Evolutionary conservation across 2,329 filamentous ascomycete species (phyloP).

Genomic region (Phialocephala sp.): DNA sequence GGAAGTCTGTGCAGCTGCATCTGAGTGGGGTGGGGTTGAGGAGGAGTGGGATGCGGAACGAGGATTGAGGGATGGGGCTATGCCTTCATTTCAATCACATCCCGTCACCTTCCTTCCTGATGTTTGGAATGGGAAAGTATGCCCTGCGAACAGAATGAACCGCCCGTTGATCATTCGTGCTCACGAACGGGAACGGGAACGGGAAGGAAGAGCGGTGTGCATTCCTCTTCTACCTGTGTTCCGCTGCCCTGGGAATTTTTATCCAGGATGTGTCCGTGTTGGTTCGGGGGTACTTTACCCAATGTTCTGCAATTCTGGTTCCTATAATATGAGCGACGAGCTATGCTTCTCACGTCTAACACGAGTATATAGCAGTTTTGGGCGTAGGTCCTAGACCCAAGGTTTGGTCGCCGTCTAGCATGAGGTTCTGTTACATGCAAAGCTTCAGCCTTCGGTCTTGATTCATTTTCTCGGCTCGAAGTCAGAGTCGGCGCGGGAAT

Average conservation of each 20-base stretch:
- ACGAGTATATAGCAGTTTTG: too few species aligned
- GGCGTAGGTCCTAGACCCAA: too few species aligned
- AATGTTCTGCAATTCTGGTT: not conserved
- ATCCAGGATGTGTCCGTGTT: not conserved
- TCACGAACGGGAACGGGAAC: not conserved
- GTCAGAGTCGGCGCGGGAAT: too few species aligned
- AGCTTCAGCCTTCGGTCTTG: too few species aligned
- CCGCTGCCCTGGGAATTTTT: too few species aligned
- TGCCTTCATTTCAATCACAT: not conserved
- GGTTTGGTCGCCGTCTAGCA: too few species aligned
- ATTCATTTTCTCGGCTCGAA: too few species aligned
- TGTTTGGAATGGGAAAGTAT: not conserved
- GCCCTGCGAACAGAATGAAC: too few species aligned
- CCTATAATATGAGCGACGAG: too few species aligned
- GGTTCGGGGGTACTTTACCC: not conserved
- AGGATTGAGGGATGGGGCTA: not conserved
- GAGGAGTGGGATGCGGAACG: not conserved
- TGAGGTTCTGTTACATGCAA: too few species aligned
- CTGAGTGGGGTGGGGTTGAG: not conserved
- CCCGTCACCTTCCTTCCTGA: not conserved
- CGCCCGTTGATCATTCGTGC: not conserved
- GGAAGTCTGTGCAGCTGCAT: conserved; percentile 2
- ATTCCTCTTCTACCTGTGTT: not conserved
- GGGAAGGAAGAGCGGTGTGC: not conserved
- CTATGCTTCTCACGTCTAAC: too few species aligned